phyloP scores from a whole-genome alignment of 768 basidiomycete genomes.

The Calocera viscosa region DNA sequence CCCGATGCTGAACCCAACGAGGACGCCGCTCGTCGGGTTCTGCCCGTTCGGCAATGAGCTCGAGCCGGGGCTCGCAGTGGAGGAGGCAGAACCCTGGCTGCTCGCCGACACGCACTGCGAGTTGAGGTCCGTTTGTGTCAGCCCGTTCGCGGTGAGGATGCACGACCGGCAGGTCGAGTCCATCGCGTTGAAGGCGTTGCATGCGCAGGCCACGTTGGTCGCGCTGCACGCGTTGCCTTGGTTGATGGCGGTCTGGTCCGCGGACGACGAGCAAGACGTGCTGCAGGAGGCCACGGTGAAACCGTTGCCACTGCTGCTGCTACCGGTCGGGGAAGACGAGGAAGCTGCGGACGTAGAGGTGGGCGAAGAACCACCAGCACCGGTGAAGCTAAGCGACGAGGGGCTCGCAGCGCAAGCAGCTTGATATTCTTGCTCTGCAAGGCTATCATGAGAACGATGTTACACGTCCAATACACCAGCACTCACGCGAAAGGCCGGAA shows the following conservation, averaged over 20 bases:
- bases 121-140: not conserved
- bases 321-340: not conserved
- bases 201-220: not conserved
- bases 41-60: not conserved
- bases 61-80: not conserved
- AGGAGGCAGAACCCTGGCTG: not conserved
- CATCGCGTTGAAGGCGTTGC: not conserved
- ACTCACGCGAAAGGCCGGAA: not conserved
- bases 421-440: not conserved
- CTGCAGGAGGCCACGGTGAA: not conserved
- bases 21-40: not conserved
- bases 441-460: not conserved
- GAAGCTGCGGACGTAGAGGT: not conserved
- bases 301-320: not conserved
- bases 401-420: not conserved
- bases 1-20: not conserved
- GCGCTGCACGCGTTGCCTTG: not conserved
- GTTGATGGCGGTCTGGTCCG: not conserved
- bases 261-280: not conserved
- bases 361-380: no score
- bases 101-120: not conserved
- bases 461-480: not conserved
- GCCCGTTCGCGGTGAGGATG: not conserved
- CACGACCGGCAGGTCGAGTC: not conserved
- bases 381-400: not conserved